phyloP scores from a whole-genome alignment of 495 filamentous ascomycete genomes.

The Elasticomyces elasticus region DNA sequence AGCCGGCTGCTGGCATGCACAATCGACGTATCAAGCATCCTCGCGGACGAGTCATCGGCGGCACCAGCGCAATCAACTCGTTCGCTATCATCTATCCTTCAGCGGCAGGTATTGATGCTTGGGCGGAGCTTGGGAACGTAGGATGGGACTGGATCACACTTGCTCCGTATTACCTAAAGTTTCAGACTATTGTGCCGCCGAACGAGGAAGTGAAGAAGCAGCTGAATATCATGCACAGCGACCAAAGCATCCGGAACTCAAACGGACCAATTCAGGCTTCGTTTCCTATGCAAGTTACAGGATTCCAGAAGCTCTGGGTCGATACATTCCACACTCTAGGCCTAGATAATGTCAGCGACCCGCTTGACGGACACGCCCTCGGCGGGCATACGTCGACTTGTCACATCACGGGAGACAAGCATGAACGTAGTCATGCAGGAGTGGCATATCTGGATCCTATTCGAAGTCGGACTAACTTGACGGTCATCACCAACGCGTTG shows the following conservation, averaged over 20 bases:
- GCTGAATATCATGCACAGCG: neutral
- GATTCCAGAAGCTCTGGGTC: conserved; percentile 8
- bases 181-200: conserved; percentile 7
- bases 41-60: conserved; percentile 14
- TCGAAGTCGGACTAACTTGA: neutral
- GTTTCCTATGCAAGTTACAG: neutral
- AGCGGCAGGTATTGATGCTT: conserved; percentile 12
- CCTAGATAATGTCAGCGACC: conserved; percentile 9
- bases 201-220: neutral
- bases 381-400: conserved; percentile 11
- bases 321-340: conserved; percentile 1
- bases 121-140: conserved; percentile 18
- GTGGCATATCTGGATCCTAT: conserved; percentile 8
- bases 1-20: conserved; percentile 8
- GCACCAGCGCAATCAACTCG: conserved; percentile 17
- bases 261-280: conserved; percentile 10
- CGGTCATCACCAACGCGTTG: conserved; percentile 1
- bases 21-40: conserved; percentile 3
- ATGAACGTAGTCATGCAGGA: conserved; percentile 10
- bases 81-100: conserved; percentile 6
- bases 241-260: neutral
- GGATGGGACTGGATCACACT: conserved; percentile 13
- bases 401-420: conserved; percentile 12
- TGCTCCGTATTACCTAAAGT: conserved; percentile 15
- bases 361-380: conserved; percentile 2